Percentiles rank a stretch among this genome's conserved stretches.
These are phyloP conservation scores for Aureobasidium subglaciale DNA, from an alignment of 2,329 filamentous ascomycete species.

Conservation along the genomic window DNA sequence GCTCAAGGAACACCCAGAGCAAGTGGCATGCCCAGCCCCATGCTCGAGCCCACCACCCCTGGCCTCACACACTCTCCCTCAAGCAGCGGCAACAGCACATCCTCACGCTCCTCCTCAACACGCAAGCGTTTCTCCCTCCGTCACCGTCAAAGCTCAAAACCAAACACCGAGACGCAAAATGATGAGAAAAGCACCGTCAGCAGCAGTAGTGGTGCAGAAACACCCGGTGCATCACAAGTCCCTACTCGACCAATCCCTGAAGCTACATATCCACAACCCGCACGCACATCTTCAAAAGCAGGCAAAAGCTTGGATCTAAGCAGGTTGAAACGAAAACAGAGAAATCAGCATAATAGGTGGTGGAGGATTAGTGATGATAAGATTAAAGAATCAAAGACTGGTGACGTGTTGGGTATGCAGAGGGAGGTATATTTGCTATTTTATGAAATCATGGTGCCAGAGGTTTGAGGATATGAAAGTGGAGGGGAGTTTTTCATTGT, in stretches of 20 bases:
- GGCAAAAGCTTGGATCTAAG: background rate
- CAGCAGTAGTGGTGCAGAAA: background rate
- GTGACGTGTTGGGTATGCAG: slow-evolving; percentile 87
- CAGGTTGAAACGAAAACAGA: slow-evolving; percentile 24
- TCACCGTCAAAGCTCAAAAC: background rate
- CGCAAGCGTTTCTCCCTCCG: slow-evolving; percentile 2
- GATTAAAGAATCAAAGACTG: slow-evolving; percentile 87
- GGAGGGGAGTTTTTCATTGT: too few species aligned
- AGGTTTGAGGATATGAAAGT: background rate
- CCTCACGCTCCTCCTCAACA: background rate
- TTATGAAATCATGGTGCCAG: slow-evolving; percentile 66
- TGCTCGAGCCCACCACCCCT: background rate
- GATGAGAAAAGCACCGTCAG: background rate
- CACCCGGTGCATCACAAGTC: background rate
- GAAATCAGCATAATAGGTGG: slow-evolving; percentile 68
- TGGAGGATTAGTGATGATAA: slow-evolving; percentile 98
- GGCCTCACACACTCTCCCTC: slow-evolving; percentile 3
- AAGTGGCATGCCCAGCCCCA: slow-evolving; percentile 26
- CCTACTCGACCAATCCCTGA: background rate
- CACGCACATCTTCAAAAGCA: slow-evolving; percentile 2
- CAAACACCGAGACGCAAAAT: background rate
- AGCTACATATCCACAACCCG: background rate
- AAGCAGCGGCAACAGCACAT: slow-evolving; percentile 8
- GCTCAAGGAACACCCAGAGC: slow-evolving; percentile 33
- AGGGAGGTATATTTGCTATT: slow-evolving; percentile 93